Base-by-base conservation (phyloP, 1,284 basidiomycete genomes). In the Apiotrichum montevideense region DNA sequence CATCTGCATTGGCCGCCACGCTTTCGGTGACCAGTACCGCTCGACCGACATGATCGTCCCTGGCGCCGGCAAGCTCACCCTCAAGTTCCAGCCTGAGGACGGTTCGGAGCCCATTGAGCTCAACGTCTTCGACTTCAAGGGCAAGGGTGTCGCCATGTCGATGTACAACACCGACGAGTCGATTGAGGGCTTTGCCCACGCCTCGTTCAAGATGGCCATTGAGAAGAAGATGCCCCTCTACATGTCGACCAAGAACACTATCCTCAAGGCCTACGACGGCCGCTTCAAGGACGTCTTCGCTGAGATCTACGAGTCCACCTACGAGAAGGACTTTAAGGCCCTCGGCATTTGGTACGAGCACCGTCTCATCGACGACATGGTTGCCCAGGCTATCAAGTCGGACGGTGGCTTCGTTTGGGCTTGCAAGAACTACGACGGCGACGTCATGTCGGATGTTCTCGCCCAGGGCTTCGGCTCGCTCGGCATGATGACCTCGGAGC, bases 221-320 rank as follows among this genome's bases (percentile, higher is more conserved):
- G 77, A 83, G 45, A 98, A 98, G 85, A 90, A 92, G 79, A 87
- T 97, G 83, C 87, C 91, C 49, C 67, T 84, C 84, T 96, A 92
- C 83, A 85, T 96, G 87, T 92, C 90, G n/a, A 96, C 92, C 44
- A 96, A 96, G 81, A 95, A 96, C 80, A 96, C 93, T 32, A 96
- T 96, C 77, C 73, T 96, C 73, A 96, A 96, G 79, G 90, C 87
- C 72, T 96, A 96, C 74, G 95, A 98, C 71, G 95, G 95, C 49
- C 85, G 92, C 48, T 98, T 98, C 85, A 98, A 98, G 82, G 96
- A 98, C 71, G 90, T 96, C 72, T 98, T 98, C 85, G 85, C 95
- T 76, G 89, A 93, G 67, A 86, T 97, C 68, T 98, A 90, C 75
- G 87, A 95, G 32, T 70, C 78, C 80, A 80, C 86, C 56, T 98